Evolutionary conservation across 2,329 filamentous ascomycete species (phyloP).

Genomic region (Plenodomus biglobosus): DNA sequence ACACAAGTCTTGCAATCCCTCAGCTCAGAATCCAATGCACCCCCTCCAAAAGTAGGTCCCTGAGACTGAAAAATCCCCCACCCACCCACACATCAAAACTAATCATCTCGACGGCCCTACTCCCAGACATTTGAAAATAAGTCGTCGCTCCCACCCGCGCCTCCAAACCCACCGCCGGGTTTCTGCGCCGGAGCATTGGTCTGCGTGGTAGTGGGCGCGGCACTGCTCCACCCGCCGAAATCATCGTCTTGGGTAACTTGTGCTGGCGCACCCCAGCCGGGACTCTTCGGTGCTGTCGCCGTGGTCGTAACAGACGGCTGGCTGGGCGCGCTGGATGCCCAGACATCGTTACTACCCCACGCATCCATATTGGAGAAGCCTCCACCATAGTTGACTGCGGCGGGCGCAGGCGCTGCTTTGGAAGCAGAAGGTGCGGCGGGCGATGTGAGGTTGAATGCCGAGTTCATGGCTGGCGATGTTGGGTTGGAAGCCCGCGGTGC

Average conservation of each 20-base stretch:
- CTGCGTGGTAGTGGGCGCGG: slow-evolving; percentile 61
- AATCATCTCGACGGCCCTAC: slow-evolving; percentile 46
- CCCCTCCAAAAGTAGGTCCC: too few relatives aligned
- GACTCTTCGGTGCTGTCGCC: slow-evolving; percentile 46
- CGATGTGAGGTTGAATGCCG: slow-evolving; percentile 66
- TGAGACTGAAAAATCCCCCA: too few relatives aligned
- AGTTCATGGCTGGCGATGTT: slow-evolving; percentile 53
- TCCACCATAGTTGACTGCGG: slow-evolving; percentile 41
- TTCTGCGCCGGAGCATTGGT: slow-evolving; percentile 46
- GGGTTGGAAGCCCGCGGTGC: slow-evolving; percentile 31
- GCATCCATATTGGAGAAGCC: slow-evolving; percentile 65
- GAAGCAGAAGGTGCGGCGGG: slow-evolving; percentile 40
- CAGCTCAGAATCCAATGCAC: too few relatives aligned
- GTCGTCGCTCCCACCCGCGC: slow-evolving; percentile 70
- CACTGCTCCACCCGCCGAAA: slow-evolving; percentile 91
- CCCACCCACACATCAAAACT: too few relatives aligned
- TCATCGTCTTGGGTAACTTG: slow-evolving; percentile 83
- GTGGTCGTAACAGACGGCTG: slow-evolving; percentile 44
- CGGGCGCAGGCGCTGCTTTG: slow-evolving; percentile 34
- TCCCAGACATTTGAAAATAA: slow-evolving; percentile 96
- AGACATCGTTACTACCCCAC: slow-evolving; percentile 82
- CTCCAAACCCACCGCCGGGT: slow-evolving; percentile 58
- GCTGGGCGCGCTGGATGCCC: slow-evolving; percentile 67
- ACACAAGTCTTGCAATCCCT: too few relatives aligned
- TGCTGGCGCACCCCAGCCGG: slow-evolving; percentile 58